Conservation (phyloP, 164 flowering plant genomes). For the Stephania yunnanensis region DNA sequence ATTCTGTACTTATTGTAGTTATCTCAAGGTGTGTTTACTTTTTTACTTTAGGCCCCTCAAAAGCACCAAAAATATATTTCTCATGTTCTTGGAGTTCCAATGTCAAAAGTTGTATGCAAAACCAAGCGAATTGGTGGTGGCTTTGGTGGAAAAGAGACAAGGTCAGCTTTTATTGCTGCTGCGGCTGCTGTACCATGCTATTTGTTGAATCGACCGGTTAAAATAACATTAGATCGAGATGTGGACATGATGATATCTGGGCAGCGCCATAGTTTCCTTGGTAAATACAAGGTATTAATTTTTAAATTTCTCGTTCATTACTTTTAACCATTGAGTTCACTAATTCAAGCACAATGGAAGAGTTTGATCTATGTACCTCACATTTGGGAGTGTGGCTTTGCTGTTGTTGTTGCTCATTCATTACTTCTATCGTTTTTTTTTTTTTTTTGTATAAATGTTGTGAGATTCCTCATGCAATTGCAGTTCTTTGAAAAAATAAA, state of each 20-base stretch:
- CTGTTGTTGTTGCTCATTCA: too few relatives aligned
- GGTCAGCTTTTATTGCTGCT: conserved; percentile 78
- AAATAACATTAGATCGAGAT: conserved; percentile 84
- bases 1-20: not conserved
- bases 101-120: conserved; percentile 98
- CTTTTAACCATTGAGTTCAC: too few relatives aligned
- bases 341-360: too few relatives aligned
- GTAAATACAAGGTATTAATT: conserved; percentile 85
- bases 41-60: conserved; percentile 65
- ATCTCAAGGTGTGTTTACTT: not conserved
- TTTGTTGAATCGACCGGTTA: conserved; percentile 78
- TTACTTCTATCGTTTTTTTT: too few relatives aligned
- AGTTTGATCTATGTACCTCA: too few relatives aligned
- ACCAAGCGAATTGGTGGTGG: conserved; percentile 97
- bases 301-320: too few relatives aligned
- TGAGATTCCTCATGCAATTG: too few relatives aligned
- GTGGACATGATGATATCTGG: conserved; percentile 93
- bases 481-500: too few relatives aligned
- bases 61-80: conserved; percentile 90
- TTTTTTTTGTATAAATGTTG: too few relatives aligned
- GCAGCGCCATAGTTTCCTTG: conserved; percentile 96
- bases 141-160: conserved; percentile 98
- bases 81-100: conserved; percentile 82
- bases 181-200: conserved; percentile 85
- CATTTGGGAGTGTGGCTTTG: too few relatives aligned